Base-by-base conservation (phyloP, 331 rosid species). In the Stylosanthes scabra region DNA sequence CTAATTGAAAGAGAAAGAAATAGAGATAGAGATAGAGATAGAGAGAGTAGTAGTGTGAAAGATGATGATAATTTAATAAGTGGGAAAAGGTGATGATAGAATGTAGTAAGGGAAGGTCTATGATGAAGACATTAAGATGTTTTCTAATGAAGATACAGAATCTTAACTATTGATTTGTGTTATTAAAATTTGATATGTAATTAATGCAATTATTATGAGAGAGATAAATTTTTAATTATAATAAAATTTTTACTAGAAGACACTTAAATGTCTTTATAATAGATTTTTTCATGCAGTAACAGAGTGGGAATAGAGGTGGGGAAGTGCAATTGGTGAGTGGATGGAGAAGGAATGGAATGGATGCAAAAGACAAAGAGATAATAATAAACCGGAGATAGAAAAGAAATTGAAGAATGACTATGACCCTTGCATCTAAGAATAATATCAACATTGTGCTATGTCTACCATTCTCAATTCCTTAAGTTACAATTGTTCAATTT, bases 371-470 rank as follows among this genome's bases (percentile, higher is more conserved):
- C 96, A 91, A 83, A 84, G 85, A 31, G 37, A 31, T 20, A 20
- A 20, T 20, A 20, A 20, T 20, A 20, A 20, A 20, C 25, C 25
- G 25, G 25, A 20, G 25, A 20, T 20, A 31, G 5, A 84, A 80
- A 81, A 90, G 88, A 89, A 93, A 93, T 59, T 59, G 80, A 85
- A 87, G 85, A 88, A 78, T 78, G 90, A 86, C 91, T 83, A 71
- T 83, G 93, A 86, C 89, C 89, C 77, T 79, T 87, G 86, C 86
- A 78, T 81, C 89, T 80, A 83, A 83, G 84, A 84, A 91, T 91
- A 84, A 78, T 87, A 74, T 84, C 88, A 80, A 8, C 61, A 63
- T 78, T 74, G 87, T 81, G 82, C 74, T 62, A 77, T 86, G 85
- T 87, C 94, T 87, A 75, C 85, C 87, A 40, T 79, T 74, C 77